Evolutionary conservation across 345 rosid species (phyloP).

Genomic region (Luvunga scandens): DNA sequence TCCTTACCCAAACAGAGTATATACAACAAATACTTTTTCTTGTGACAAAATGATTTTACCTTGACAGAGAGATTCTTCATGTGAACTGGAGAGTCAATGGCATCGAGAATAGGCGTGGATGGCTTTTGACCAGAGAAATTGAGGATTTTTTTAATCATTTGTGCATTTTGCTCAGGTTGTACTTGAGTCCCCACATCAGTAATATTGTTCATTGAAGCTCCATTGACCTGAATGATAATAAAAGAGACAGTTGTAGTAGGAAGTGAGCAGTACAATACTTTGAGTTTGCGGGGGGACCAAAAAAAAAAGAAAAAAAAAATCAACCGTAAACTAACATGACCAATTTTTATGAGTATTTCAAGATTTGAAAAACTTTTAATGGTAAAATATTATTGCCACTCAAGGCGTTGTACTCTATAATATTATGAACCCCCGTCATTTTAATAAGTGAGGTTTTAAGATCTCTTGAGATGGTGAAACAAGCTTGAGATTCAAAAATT

Average conservation of each 20-base stretch:
- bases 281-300: too few relatives aligned
- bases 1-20: too few relatives aligned
- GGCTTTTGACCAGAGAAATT: constrained; percentile 36
- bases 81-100: constrained; percentile 38
- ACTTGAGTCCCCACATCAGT: background rate
- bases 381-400: too few relatives aligned
- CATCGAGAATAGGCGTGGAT: constrained; percentile 40
- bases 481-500: too few relatives aligned
- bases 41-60: constrained; percentile 13
- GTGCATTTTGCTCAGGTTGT: constrained; percentile 2
- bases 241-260: background rate
- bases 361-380: background rate
- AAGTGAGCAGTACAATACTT: background rate
- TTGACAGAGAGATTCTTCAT: constrained; percentile 39
- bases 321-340: background rate
- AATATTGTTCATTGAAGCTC: background rate
- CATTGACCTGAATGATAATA: constrained; percentile 3
- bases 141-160: constrained; percentile 8
- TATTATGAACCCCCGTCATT: too few relatives aligned
- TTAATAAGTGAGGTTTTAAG: too few relatives aligned
- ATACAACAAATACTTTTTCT: background rate
- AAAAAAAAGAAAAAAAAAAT: too few relatives aligned
- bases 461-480: too few relatives aligned
- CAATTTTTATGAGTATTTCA: background rate
- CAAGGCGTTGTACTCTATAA: too few relatives aligned